Evolutionary conservation across 306 rosid genomes (phyloP), one percentile per base, ranked within the genome.

Genomic region (Medicago ruthenica): DNA sequence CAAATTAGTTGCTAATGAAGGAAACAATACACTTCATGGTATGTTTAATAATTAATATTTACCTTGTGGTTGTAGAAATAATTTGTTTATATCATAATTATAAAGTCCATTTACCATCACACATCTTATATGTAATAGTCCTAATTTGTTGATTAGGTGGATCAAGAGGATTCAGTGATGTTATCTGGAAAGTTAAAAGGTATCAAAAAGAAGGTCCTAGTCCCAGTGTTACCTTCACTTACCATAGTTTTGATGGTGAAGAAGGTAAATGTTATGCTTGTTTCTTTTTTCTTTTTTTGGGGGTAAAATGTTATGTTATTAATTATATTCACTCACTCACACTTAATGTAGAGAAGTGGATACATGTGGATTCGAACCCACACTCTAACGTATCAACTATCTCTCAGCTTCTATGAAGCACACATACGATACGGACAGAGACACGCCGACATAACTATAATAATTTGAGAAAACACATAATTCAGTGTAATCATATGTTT

Each of bases 1-100:
- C 83, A 91, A 87, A 83, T 59, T 94, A 73, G 80, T 83, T 77
- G 86, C 94, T 34, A 94, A 94, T 78, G 90, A 82, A 47, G 90
- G 89, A 67, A 91, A 92, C 67, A 91, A 88, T 67, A 83, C 84
- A 16, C 90, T 94, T 71, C 98, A 94, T 79, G 98, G 97, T 94
- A 68, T 22, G n/a, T 4, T 61, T 10, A n/a, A 67, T 7, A 0
- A 22, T n/a, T 15, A 66, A 67, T 7, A 0, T 39, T n/a, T 15
- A 66, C 15, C 9, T 12, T 73, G 55, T 21, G 6, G n/a, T 9
- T 79, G 55, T 21, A 3, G n/a, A 31, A 78, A 47, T 58, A 5
- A 60, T 7, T 54, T 54, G 7, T 24, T 62, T 59, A 51, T 51
- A 39, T 15, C 11, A 53, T 27, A 63, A 3, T 7, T 24, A 27